Evolutionary conservation across 1,284 basidiomycete species (phyloP), one percentile per base, ranked within the genome.

Genomic region (Phlebopus sp.): DNA sequence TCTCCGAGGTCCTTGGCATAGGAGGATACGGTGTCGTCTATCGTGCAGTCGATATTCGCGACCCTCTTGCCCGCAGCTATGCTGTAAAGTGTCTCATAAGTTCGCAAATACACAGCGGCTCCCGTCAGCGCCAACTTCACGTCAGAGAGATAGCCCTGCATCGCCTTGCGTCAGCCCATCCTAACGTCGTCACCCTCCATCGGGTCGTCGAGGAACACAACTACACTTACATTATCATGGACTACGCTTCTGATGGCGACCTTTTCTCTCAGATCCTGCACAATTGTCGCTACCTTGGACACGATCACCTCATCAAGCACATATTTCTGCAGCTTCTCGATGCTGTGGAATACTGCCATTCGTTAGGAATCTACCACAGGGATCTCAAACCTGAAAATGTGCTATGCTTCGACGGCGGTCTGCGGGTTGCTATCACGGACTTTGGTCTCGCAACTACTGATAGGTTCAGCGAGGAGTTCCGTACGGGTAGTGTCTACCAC

Each of bases 301-400:
- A 91, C 64, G 86, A 93, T 68, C 74, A 75, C 32, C 76, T 93
- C 52, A 94, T 96, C 71, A 89, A 86, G 61, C 78, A 84, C 54
- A 86, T 94, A 51, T 96, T 96, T 71, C 76, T 93, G 45, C 93
- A 97, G 69, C 84, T 98, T 66, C 79, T 98, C 60, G 93, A 96
- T 59, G 91, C 94, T 40, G 91, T 98, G 62, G 87, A 94, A 56
- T 91, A 91, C 70, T 86, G 84, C 69, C 90, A 96, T 69, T 79
- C 77, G 37, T 75, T 92, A 50, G 91, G 92, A 68, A 92, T 98
- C 66, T 97, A 90, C 75, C 96, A 98, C 69, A 91, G 96, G 47
- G 96, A 98, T 69, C 76, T 99, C 61, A 99, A 98, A 75, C 96
- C 96, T 21, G 97, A 98, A 73, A 99, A 99, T 70, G 87, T 99